A percentile compares a stretch with the other conserved stretches of the same genome.
These are phyloP conservation scores for Huntiella savannae DNA, from an alignment of 2,329 filamentous ascomycete species.

Conservation along the genomic window DNA sequence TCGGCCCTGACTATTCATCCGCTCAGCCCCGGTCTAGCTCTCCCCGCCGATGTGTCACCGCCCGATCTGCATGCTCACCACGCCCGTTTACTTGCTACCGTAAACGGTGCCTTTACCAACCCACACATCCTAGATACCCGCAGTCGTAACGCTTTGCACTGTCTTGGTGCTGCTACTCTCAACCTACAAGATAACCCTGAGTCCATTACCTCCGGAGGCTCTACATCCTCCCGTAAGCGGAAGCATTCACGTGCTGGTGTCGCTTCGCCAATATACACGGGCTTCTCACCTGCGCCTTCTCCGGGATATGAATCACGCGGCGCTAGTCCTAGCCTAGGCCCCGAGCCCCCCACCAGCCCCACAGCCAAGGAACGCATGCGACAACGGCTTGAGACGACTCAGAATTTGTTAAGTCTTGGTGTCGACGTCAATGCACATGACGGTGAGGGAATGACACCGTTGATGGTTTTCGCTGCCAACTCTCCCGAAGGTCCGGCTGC, in stretches of 20 bases:
- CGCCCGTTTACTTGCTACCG: slow-evolving; percentile 12
- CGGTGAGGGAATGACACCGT: slow-evolving; percentile 29
- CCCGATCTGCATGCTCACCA: slow-evolving; percentile 10
- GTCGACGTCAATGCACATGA: slow-evolving; percentile 36
- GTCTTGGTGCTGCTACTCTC: slow-evolving; percentile 35
- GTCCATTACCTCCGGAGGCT: neutral
- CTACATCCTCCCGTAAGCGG: slow-evolving; percentile 18
- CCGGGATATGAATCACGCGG: slow-evolving; percentile 7
- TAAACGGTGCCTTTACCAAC: slow-evolving; percentile 12
- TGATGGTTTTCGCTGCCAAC: slow-evolving; percentile 35
- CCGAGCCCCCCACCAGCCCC: slow-evolving; percentile 4
- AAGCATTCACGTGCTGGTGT: slow-evolving; percentile 18
- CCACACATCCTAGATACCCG: slow-evolving; percentile 19
- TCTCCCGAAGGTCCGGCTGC: slow-evolving; percentile 23
- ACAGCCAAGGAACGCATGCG: slow-evolving; percentile 14
- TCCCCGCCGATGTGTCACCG: neutral
- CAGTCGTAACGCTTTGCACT: slow-evolving; percentile 38
- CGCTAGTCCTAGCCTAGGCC: slow-evolving; percentile 9
- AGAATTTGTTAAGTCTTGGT: slow-evolving; percentile 18
- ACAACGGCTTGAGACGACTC: slow-evolving; percentile 15
- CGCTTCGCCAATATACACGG: neutral
- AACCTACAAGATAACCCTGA: slow-evolving; percentile 17
- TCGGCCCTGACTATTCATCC: slow-evolving; percentile 21
- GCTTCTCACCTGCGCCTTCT: slow-evolving; percentile 10
- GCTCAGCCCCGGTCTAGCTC: neutral